Base-by-base conservation (phyloP, 345 rosid genomes). In the Gossypium arboreum region DNA sequence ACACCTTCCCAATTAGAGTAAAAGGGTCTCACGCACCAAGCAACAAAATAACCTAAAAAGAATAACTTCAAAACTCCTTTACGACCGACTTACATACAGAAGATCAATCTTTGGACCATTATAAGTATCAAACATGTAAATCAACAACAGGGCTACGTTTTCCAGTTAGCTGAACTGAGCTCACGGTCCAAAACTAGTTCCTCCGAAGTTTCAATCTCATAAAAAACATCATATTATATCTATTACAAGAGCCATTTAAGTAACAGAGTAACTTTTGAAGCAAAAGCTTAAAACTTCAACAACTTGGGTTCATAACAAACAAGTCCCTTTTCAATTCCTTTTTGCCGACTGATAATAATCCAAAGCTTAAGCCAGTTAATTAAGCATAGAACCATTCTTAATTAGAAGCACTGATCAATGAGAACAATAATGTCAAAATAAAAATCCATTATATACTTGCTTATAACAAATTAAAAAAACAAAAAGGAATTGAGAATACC, bases 401-500 rank as follows among this genome's bases (percentile, higher is more conserved):
- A 34, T 62, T 34, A 34, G 24, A 10, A 47, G 51, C 13, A 11
- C 51, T 5, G 13, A 47, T 12, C 51, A 41, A 64, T n/a, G 9
- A n/a, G 43, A 61, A 27, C 9, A 1, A 5, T 1, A 8, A 60
- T 25, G 3, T 13, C 13, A 60, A 58, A 25, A 41, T 41, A 64
- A 41, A 16, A 43, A 18, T 65, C 12, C 25, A 65, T 43, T 0
- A 18, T 18, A 43, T 0, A 13, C 27, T 65, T 43, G 17, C 52
- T 65, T 43, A 43, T 4, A 66, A 66, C 24, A 12, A 24, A 34
- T 34, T 5, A 20, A 9, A 41, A 5, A 66, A 60, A 51, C 5
- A 50, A 25, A 50, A 48, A 55, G 1, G n/a, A 74, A 72, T 75
- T 7, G 54, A 45, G 47, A 12, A 56, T 93, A 95, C 98, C 92